Evolutionary conservation across 116 monocot genomes (phyloP), one percentile per base, ranked within the genome.

Genomic region (Papilionanthe hybrid): DNA sequence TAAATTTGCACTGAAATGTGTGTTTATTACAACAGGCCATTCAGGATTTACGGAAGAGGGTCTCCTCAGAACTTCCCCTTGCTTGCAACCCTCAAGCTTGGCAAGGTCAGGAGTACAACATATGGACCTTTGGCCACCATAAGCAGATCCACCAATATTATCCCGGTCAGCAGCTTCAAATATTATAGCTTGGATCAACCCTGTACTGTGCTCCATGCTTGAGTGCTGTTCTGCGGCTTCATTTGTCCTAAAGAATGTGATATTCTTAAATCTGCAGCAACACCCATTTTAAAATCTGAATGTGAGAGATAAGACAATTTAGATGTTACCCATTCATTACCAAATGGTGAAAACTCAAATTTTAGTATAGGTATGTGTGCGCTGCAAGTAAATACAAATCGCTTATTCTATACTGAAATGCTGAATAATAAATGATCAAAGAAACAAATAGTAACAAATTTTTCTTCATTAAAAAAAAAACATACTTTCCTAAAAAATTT

Each of bases 71-170:
- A 96, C 89, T 79, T 96, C 90, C 41, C 96, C 96, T 89, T 92
- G 94, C 84, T 83, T 90, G 87, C 96, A 94, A 47, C 92, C 88
- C 78, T 93, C 93, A 69, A 93, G 86, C 79, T 92, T 96, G 56
- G 96, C 88, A 65, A 96, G 96, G 87, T 96, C 96, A 83, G 96
- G 96, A 20, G 96, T 94, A 78, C 96, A 96, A 72, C 96, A 96
- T 75, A 94, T 94, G 56, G 94, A 93, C 78, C 89, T 92, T 86
- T 92, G 93, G n/a, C 96, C 96, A 74, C 94, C 96, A 82, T 92
- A 96, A 55, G 92, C 91, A 86, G 96, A 96, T 72, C 96, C 96
- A 77, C 96, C 96, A 55, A 96, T 96, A 75, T 91, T 90, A 83
- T 94, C 84, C 79, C 96, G 67, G 75, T 93, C 96, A 78, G 91